A percentile compares a stretch with the other conserved stretches of the same genome.
Evolutionary conservation across 1,284 basidiomycete genomes (phyloP).

Genomic region (Puccinia horiana): DNA sequence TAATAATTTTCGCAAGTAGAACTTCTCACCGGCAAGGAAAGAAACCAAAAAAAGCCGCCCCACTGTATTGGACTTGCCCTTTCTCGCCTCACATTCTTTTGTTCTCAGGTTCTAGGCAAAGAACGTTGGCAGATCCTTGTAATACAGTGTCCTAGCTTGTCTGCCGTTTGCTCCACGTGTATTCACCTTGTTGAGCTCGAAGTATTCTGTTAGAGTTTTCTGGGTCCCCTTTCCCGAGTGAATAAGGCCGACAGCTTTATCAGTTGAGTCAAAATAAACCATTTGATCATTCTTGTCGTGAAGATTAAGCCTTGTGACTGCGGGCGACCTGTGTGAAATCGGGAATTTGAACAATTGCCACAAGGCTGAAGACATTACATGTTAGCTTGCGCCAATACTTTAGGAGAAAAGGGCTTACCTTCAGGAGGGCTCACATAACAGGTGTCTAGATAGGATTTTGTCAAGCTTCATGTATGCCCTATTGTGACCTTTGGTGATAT

Average conservation of each 20-base stretch:
- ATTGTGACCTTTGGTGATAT: constrained; percentile 63
- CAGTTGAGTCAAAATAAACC: not conserved
- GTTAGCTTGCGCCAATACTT: too few relatives aligned
- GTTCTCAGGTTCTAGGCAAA: too few relatives aligned
- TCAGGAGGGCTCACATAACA: not conserved
- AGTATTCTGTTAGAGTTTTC: not conserved
- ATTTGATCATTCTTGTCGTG: not conserved
- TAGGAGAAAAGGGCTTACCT: too few relatives aligned
- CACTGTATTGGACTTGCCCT: too few relatives aligned
- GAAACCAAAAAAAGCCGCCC: too few relatives aligned
- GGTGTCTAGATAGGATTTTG: constrained; percentile 58
- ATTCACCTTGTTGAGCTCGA: not conserved
- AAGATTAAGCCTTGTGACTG: not conserved
- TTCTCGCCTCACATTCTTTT: too few relatives aligned
- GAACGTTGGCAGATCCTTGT: not conserved
- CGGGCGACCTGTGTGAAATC: too few relatives aligned
- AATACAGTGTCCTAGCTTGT: not conserved
- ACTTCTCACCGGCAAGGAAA: too few relatives aligned
- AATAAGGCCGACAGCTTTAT: too few relatives aligned
- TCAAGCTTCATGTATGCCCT: constrained; percentile 55
- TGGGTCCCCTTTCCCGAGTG: not conserved
- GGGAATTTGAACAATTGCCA: not conserved
- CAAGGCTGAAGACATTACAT: not conserved
- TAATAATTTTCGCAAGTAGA: too few relatives aligned
- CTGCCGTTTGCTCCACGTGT: not conserved